These are phyloP conservation scores for Leptographium galeiforme DNA, from an alignment of 2,329 filamentous ascomycete genomes.

Conservation along the genomic window DNA sequence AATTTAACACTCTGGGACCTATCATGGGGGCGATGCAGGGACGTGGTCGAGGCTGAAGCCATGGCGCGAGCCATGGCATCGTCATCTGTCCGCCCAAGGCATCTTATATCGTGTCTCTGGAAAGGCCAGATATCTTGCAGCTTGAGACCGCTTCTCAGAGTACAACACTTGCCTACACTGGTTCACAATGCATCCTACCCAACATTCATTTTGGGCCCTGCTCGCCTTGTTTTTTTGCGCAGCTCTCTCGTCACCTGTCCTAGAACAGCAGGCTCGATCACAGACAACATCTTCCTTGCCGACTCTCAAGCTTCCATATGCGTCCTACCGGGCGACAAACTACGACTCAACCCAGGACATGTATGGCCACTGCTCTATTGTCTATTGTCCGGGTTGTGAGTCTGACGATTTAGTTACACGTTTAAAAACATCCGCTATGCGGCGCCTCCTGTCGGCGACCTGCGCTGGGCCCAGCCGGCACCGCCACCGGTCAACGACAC, in stretches of 20 bases:
- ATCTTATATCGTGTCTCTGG: too few relatives aligned
- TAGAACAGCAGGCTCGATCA: constrained; percentile 4
- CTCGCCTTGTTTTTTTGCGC: not conserved
- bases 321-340: constrained; percentile 12
- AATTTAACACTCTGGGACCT: too few relatives aligned
- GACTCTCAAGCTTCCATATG: constrained; percentile 14
- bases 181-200: not conserved
- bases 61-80: too few relatives aligned
- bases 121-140: too few relatives aligned
- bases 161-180: too few relatives aligned
- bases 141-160: too few relatives aligned
- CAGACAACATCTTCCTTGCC: constrained; percentile 7
- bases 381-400: not conserved
- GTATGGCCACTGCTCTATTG: constrained; percentile 8
- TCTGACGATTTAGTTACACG: constrained; percentile 17
- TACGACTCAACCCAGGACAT: constrained; percentile 13
- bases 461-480: constrained; percentile 27
- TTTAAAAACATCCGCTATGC: constrained; percentile 31
- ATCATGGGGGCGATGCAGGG: too few relatives aligned
- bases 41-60: too few relatives aligned
- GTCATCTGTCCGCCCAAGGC: too few relatives aligned
- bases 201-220: not conserved
- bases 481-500: constrained; percentile 16
- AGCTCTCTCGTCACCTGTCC: constrained; percentile 2
- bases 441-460: constrained; percentile 25